Evolutionary conservation across 768 basidiomycete species (phyloP).

Genomic region (Trametes villosa): DNA sequence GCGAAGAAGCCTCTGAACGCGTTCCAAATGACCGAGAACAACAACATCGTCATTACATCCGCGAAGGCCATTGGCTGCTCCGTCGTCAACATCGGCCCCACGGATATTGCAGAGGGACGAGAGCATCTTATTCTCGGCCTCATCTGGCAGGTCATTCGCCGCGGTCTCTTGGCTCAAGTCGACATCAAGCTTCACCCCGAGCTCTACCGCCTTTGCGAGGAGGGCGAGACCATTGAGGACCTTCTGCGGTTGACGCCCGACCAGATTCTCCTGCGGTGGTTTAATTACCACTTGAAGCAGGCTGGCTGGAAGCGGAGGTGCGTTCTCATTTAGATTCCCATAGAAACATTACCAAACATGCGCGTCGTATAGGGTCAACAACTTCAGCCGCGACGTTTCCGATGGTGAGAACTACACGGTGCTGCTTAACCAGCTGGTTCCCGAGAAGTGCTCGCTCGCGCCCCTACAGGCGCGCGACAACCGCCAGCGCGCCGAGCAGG

Average conservation of each 20-base stretch:
- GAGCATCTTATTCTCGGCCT: slow-evolving; percentile 97
- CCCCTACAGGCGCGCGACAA: slow-evolving; percentile 88
- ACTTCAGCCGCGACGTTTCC: slow-evolving; percentile 96
- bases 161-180: slow-evolving; percentile 91
- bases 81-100: slow-evolving; percentile 96
- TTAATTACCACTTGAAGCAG: slow-evolving; percentile 97
- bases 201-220: slow-evolving; percentile 93
- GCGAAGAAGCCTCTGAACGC: slow-evolving; percentile 87
- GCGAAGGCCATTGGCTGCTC: slow-evolving; percentile 98
- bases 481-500: slow-evolving; percentile 86
- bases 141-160: slow-evolving; percentile 98
- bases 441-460: slow-evolving; percentile 87
- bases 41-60: slow-evolving; percentile 99
- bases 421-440: slow-evolving; percentile 93
- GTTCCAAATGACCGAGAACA: slow-evolving; percentile 99
- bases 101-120: slow-evolving; percentile 88
- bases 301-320: slow-evolving; percentile 90
- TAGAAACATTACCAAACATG: background rate
- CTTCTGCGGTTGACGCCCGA: slow-evolving; percentile 92
- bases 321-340: slow-evolving; percentile 16
- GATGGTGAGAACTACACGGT: slow-evolving; percentile 99
- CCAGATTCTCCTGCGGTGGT: slow-evolving; percentile 97
- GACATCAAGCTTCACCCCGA: slow-evolving; percentile 99
- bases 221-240: slow-evolving; percentile 97
- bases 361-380: slow-evolving; percentile 73